Conservation (phyloP, 2,329 filamentous ascomycete species). For the Coniochaeta prunicola region DNA sequence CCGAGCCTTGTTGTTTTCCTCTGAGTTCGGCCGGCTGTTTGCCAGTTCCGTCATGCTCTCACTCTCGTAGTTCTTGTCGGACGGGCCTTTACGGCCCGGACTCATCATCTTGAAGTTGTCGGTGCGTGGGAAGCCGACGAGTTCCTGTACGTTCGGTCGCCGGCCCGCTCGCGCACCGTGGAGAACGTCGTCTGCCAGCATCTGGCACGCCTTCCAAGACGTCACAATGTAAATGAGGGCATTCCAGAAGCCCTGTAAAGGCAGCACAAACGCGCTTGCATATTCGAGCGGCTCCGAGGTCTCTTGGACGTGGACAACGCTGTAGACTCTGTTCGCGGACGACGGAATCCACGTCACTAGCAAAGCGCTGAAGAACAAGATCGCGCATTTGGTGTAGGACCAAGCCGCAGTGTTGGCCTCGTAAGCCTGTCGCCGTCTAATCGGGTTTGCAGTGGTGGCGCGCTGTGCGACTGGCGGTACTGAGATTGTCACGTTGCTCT, state of each 20-base stretch:
- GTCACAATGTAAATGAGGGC: constrained; percentile 68
- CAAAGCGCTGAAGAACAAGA: constrained; percentile 65
- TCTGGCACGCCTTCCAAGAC: constrained; percentile 56
- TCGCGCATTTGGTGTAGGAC: constrained; percentile 63
- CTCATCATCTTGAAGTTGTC: constrained; percentile 24
- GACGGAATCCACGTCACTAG: constrained; percentile 72
- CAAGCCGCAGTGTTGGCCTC: constrained; percentile 58
- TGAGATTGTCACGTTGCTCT: constrained; percentile 13
- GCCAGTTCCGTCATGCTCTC: constrained; percentile 47
- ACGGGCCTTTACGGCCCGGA: constrained; percentile 10
- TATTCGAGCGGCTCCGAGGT: constrained; percentile 56
- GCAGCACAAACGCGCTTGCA: constrained; percentile 66
- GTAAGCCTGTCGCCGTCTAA: constrained; percentile 28
- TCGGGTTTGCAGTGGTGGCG: constrained; percentile 16
- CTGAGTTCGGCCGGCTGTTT: constrained; percentile 25
- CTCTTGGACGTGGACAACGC: constrained; percentile 45
- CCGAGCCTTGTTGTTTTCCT: background rate
- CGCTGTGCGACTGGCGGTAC: constrained; percentile 8
- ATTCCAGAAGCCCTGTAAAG: constrained; percentile 82
- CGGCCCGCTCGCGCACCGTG: constrained; percentile 13
- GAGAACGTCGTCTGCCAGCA: constrained; percentile 31
- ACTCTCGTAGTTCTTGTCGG: constrained; percentile 33
- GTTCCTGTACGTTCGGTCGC: constrained; percentile 8
- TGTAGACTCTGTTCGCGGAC: constrained; percentile 69
- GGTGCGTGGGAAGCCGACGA: constrained; percentile 11